Base-by-base conservation (phyloP, 306 rosid species). In the Glycyrrhiza uralensis region DNA sequence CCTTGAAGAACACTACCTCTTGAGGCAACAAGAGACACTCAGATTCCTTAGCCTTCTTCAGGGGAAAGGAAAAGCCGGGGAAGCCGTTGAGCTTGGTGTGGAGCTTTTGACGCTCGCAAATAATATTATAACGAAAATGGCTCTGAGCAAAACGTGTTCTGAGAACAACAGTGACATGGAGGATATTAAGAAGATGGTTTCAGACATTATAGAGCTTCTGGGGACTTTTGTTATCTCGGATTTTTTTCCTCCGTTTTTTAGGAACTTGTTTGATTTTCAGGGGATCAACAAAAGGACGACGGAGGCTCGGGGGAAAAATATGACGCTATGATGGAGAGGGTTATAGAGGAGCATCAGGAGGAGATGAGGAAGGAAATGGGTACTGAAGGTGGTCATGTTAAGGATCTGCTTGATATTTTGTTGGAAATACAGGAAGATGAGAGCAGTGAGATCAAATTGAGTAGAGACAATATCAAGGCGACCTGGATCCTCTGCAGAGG, bases 391-490 rank as follows among this genome's bases (percentile, higher is more conserved):
- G 26, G 17, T 3, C 56, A 6, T 49, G 23, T 47, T 33, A 73
- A 22, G 80, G 89, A 85, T 70, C 35, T 89, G 46, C 91, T 90
- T 64, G 75, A 84, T 30, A 81, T 86, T 64, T 75, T 86, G 50
- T 78, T 87, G n/a, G 77, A 76, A 10, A 79, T 79, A 32, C 74
- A 79, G 60, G 80, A 82, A 58, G 88, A 90, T 49, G 74, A 79
- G 9, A 69, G 44, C 26, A 69, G 79, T 2, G 85, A 90, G 77
- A 63, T 86, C 2, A 81, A 55, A 14, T 70, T 87, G 73, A 80
- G 71, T 1, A 79, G 70, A 52, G 87, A 79, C 1, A 86, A 87
- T 74, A 81, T 90, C 4, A 86, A 90, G 72, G 89, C 93, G n/a
- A n/a, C n/a, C n/a, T n/a, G n/a, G n/a, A n/a, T n/a, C n/a, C n/a